phyloP scores from a whole-genome alignment of 1,139 yeast species.

The Candida sanyaensis region DNA sequence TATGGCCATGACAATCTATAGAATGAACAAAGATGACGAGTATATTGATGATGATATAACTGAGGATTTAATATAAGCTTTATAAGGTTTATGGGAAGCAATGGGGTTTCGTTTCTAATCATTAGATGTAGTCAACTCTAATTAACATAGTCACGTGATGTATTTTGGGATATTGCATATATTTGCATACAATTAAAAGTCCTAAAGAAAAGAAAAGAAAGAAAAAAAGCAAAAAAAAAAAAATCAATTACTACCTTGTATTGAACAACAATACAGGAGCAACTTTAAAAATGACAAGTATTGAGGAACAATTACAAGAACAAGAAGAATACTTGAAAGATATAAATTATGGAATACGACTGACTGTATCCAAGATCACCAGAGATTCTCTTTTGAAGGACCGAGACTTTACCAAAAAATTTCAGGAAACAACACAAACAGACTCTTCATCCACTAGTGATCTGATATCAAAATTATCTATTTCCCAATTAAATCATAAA shows the following conservation, averaged over 20 bases:
- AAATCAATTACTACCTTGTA: background rate
- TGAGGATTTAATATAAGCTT: conserved; percentile 42
- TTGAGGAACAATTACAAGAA: conserved; percentile 8
- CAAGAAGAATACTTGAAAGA: conserved; percentile 5
- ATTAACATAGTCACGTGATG: background rate
- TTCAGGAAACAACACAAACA: background rate
- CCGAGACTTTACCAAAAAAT: conserved; percentile 8
- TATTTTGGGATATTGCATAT: no score
- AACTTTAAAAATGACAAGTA: conserved; percentile 8
- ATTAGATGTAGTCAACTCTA: no score
- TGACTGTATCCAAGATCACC: conserved; percentile 5
- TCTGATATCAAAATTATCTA: conserved; percentile 10
- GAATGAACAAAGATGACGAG: conserved; percentile 55
- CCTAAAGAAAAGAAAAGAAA: no score
- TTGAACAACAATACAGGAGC: conserved; percentile 4
- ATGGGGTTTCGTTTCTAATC: no score
- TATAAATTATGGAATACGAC: conserved; percentile 2
- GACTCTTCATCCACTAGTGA: conserved; percentile 6
- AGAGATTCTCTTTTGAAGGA: conserved; percentile 6
- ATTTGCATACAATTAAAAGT: no score
- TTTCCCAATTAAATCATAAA: conserved; percentile 24
- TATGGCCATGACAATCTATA: conserved; percentile 51
- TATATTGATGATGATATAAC: conserved; percentile 49
- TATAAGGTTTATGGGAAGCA: no score
- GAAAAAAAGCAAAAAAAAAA: background rate